A percentile compares a stretch with the other conserved stretches of the same genome.
Conservation (phyloP, 2,329 filamentous ascomycete species). For the Fonsecaea multimorphosa region DNA sequence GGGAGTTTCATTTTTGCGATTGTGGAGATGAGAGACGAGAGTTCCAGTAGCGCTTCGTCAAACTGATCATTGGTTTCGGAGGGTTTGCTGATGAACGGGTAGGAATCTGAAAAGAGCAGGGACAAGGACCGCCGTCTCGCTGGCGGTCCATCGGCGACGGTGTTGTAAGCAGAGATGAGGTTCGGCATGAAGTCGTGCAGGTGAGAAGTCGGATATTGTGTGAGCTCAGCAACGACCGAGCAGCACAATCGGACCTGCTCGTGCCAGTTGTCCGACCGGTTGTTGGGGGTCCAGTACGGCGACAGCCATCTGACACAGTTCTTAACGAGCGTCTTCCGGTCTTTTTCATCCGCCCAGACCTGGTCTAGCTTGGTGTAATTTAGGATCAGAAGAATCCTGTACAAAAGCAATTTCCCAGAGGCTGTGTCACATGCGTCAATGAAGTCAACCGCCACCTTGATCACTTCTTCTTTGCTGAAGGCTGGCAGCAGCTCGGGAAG, state of each 20-base stretch:
- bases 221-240: conserved; percentile 86
- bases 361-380: conserved; percentile 80
- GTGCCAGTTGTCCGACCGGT: conserved; percentile 83
- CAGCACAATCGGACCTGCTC: conserved; percentile 94
- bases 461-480: conserved; percentile 79
- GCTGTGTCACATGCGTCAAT: conserved; percentile 87
- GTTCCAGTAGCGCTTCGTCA: conserved; percentile 86
- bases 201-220: conserved; percentile 76
- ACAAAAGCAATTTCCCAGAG: conserved; percentile 87
- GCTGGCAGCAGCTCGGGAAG: conserved; percentile 84
- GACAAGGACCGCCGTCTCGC: conserved; percentile 69
- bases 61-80: conserved; percentile 68
- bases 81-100: conserved; percentile 81
- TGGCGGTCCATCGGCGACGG: conserved; percentile 71
- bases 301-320: conserved; percentile 90
- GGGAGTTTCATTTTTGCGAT: conserved; percentile 77
- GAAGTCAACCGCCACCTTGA: conserved; percentile 90
- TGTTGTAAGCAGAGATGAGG: conserved; percentile 85
- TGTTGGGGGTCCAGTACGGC: conserved; percentile 84
- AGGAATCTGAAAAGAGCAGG: conserved; percentile 84
- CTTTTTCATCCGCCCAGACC: conserved; percentile 79
- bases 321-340: conserved; percentile 73
- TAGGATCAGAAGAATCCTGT: conserved; percentile 90
- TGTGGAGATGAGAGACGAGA: conserved; percentile 84
- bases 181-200: conserved; percentile 90